Conservation (phyloP, 306 rosid genomes). For the Inga laurina region DNA sequence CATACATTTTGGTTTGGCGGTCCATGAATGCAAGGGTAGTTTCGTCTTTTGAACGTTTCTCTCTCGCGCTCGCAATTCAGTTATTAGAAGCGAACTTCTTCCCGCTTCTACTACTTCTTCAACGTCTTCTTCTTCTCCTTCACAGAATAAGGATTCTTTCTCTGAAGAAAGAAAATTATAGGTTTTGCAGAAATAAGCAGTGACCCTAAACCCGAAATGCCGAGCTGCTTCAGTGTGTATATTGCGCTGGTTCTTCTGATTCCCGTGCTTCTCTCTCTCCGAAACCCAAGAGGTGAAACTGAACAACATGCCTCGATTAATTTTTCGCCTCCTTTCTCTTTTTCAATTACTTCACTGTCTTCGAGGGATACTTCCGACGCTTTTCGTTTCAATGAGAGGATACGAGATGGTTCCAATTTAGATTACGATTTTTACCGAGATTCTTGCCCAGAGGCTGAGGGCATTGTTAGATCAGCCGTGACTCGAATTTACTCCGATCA, state of each 20-base stretch:
- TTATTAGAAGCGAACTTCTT: conserved; percentile 10
- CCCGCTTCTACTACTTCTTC: conserved; percentile 5
- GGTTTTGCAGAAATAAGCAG: background rate
- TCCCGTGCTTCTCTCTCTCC: conserved; percentile 47
- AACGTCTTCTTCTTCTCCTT: background rate
- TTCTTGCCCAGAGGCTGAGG: conserved; percentile 71
- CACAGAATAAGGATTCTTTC: background rate
- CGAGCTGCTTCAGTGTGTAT: conserved; percentile 40
- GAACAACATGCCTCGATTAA: background rate
- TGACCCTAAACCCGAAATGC: conserved; percentile 24
- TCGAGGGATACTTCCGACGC: background rate
- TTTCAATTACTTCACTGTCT: conserved; percentile 21
- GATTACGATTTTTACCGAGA: conserved; percentile 61
- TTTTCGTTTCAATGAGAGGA: conserved; percentile 16
- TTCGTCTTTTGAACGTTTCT: background rate
- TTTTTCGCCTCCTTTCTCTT: background rate
- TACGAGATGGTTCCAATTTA: conserved; percentile 38
- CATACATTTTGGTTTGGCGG: background rate
- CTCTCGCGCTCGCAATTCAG: background rate
- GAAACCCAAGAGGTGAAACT: conserved; percentile 42
- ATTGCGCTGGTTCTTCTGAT: conserved; percentile 32
- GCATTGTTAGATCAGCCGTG: conserved; percentile 48
- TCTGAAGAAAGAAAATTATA: conserved; percentile 3
- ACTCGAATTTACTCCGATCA: conserved; percentile 54
- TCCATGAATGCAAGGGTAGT: background rate